Percentiles rank a stretch among this genome's conserved stretches.
Conservation (phyloP, 2,329 filamentous ascomycete genomes). For the Aquanectria penicillioides region DNA sequence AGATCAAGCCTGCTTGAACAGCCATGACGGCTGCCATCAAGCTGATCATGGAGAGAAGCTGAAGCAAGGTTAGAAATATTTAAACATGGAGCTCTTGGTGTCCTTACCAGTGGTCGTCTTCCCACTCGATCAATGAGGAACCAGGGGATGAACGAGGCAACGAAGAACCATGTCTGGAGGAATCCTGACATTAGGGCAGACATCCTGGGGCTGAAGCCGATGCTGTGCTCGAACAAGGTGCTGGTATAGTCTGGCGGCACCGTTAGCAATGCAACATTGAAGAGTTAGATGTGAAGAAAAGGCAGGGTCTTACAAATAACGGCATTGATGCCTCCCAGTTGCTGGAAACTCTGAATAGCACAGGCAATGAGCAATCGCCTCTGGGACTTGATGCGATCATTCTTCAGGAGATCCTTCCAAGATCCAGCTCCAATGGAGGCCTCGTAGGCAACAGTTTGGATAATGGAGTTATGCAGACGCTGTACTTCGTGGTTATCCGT, state of each 20-base stretch:
- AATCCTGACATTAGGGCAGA: constrained; percentile 63
- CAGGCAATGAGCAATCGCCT: constrained; percentile 46
- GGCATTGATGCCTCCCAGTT: constrained; percentile 60
- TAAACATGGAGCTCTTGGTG: background rate
- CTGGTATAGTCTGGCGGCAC: constrained; percentile 52
- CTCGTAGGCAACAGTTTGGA: constrained; percentile 46
- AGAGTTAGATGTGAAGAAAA: too few relatives aligned
- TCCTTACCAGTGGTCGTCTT: constrained; percentile 26
- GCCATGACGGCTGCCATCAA: constrained; percentile 54
- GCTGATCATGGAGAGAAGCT: constrained; percentile 52
- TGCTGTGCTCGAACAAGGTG: constrained; percentile 57
- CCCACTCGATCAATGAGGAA: constrained; percentile 32
- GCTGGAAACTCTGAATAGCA: constrained; percentile 50
- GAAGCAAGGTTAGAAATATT: background rate
- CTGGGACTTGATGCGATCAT: constrained; percentile 46
- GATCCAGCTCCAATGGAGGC: constrained; percentile 42
- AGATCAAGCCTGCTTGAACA: constrained; percentile 52
- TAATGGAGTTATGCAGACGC: constrained; percentile 43
- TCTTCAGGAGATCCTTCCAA: constrained; percentile 44
- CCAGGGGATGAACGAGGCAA: constrained; percentile 51
- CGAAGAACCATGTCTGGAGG: constrained; percentile 58
- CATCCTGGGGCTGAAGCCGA: constrained; percentile 54
- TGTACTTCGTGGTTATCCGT: constrained; percentile 35
- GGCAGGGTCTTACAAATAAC: constrained; percentile 54
- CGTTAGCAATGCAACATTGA: too few relatives aligned